Percentiles rank a stretch among this genome's conserved stretches.
Evolutionary conservation across 1,139 yeast genomes (phyloP).

Genomic region (Wickerhamiella infanticola): DNA sequence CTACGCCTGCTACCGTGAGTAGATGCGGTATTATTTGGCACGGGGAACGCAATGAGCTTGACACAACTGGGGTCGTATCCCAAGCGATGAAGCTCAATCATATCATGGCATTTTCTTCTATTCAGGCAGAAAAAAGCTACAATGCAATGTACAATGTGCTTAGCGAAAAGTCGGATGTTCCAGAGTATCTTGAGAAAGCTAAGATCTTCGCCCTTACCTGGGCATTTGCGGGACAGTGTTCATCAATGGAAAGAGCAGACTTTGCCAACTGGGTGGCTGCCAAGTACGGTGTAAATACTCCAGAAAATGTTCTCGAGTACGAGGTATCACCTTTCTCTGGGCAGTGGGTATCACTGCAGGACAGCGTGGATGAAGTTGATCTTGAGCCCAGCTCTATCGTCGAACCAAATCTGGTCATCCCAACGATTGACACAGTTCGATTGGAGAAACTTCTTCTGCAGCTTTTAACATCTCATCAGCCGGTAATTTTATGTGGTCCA

Average conservation of each 20-base stretch:
- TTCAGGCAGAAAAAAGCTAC: slow-evolving; percentile 30
- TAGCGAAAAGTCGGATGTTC: neutral
- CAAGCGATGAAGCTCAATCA: slow-evolving; percentile 27
- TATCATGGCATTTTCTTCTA: slow-evolving; percentile 36
- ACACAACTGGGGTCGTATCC: slow-evolving; percentile 8
- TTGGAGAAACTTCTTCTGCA: slow-evolving; percentile 50
- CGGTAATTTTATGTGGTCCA: slow-evolving; percentile 79
- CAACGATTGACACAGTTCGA: slow-evolving; percentile 63
- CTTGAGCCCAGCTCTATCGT: slow-evolving; percentile 51
- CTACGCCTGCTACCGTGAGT: slow-evolving; percentile 86
- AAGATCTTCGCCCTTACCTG: slow-evolving; percentile 30
- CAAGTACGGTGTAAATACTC: slow-evolving; percentile 15
- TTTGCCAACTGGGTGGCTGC: slow-evolving; percentile 27
- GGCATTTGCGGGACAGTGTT: slow-evolving; percentile 56
- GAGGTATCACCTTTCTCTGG: slow-evolving; percentile 35
- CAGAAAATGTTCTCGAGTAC: slow-evolving; percentile 26
- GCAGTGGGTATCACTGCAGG: slow-evolving; percentile 35
- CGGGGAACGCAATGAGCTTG: slow-evolving; percentile 22
- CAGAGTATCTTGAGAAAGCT: neutral
- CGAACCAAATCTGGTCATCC: slow-evolving; percentile 51
- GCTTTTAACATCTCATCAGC: slow-evolving; percentile 40
- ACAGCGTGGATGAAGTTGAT: slow-evolving; percentile 32
- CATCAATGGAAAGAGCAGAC: slow-evolving; percentile 26
- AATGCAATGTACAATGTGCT: slow-evolving; percentile 14
- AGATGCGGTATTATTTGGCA: slow-evolving; percentile 87